phyloP scores from a whole-genome alignment of 2,329 filamentous ascomycete genomes.

The Colletotrichum karsti region DNA sequence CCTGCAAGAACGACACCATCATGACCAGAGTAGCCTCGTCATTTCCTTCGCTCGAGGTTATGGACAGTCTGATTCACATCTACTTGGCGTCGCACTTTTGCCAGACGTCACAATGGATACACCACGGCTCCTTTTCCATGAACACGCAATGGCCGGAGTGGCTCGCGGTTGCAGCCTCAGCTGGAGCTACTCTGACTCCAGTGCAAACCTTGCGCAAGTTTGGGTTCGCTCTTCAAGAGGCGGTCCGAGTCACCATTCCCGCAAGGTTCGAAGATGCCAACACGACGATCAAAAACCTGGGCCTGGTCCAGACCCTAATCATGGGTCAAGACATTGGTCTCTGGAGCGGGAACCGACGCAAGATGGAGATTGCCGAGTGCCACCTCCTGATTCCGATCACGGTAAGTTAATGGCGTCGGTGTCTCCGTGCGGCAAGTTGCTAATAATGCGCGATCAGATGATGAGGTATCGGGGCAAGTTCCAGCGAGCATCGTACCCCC shows the following conservation, averaged over 20 bases:
- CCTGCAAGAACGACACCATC: conserved; percentile 59
- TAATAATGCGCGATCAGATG: conserved; percentile 47
- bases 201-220: conserved; percentile 68
- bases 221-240: conserved; percentile 63
- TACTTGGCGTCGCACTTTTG: conserved; percentile 66
- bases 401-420: conserved; percentile 39
- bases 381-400: conserved; percentile 54
- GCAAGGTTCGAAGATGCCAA: conserved; percentile 58
- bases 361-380: conserved; percentile 65
- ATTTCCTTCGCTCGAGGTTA: conserved; percentile 67
- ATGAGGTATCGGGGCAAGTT: conserved; percentile 67
- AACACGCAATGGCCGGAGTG: conserved; percentile 66
- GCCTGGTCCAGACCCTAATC: conserved; percentile 58
- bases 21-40: conserved; percentile 64
- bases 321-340: conserved; percentile 58
- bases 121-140: conserved; percentile 66
- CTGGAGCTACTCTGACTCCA: conserved; percentile 67
- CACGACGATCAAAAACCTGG: conserved; percentile 52
- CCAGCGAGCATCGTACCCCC: conserved; percentile 61
- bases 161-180: conserved; percentile 65
- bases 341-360: conserved; percentile 63
- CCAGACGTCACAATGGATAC: conserved; percentile 67
- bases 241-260: conserved; percentile 48
- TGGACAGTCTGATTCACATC: conserved; percentile 69
- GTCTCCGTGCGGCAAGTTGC: neutral